Percentiles rank a stretch among this genome's conserved stretches.
These are phyloP conservation scores for Melaleuca quinquenervia DNA, from an alignment of 345 rosid species.

Conservation along the genomic window DNA sequence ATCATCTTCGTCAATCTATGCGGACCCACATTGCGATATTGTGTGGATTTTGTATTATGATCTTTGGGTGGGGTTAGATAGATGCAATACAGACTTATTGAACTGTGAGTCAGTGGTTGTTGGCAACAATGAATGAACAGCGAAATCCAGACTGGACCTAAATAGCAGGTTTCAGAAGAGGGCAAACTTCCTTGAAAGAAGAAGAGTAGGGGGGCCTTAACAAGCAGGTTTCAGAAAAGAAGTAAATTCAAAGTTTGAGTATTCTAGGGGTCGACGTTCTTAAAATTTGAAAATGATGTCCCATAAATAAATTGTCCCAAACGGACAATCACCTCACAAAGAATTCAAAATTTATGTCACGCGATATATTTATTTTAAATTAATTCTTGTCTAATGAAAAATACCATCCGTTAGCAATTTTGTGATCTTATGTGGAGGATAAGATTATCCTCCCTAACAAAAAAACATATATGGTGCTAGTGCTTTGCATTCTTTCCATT, in stretches of 20 bases:
- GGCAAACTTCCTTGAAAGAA: background rate
- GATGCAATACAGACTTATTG: background rate
- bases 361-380: background rate
- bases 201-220: background rate
- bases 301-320: background rate
- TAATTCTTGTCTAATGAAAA: background rate
- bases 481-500: background rate
- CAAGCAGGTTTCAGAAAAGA: background rate
- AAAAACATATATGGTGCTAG: background rate
- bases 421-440: background rate
- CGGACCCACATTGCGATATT: background rate
- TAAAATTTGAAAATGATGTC: background rate
- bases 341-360: background rate
- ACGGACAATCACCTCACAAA: background rate
- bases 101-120: background rate
- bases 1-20: background rate
- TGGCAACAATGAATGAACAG: background rate
- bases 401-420: background rate
- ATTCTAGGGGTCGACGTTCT: background rate
- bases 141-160: background rate
- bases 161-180: background rate
- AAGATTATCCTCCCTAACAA: background rate
- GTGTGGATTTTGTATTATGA: background rate
- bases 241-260: background rate
- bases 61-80: background rate